Conservation (phyloP, 441 rosid genomes). For the Populus tomentosa region DNA sequence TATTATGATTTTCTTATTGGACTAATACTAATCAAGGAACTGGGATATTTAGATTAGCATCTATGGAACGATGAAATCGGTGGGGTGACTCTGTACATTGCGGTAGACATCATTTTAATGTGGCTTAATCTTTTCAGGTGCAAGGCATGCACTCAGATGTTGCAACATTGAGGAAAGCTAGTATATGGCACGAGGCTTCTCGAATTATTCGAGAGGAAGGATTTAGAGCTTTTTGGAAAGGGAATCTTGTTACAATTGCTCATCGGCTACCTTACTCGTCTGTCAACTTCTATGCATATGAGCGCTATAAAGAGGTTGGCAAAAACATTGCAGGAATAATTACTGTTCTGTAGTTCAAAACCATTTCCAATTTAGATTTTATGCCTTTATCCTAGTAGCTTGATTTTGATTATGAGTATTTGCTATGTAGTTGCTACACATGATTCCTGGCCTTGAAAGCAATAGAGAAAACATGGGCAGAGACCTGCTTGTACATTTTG, state of each 20-base stretch:
- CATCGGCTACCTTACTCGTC: slow-evolving; percentile 90
- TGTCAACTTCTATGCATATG: slow-evolving; percentile 80
- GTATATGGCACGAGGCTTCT: slow-evolving; percentile 88
- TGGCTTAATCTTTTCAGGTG: slow-evolving; percentile 37
- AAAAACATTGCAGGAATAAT: neutral
- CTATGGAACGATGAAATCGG: neutral
- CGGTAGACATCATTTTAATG: neutral
- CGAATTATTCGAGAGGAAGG: slow-evolving; percentile 87
- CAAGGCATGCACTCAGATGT: slow-evolving; percentile 92
- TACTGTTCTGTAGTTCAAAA: neutral
- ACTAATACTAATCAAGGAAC: neutral
- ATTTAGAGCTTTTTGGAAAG: slow-evolving; percentile 83
- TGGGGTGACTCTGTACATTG: neutral
- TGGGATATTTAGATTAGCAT: neutral
- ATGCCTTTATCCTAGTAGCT: neutral
- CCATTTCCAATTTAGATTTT: neutral
- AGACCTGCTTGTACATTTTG: slow-evolving; percentile 61
- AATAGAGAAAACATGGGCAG: slow-evolving; percentile 47
- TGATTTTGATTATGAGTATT: slow-evolving; percentile 9
- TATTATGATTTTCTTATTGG: too few relatives aligned
- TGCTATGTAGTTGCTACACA: slow-evolving; percentile 56
- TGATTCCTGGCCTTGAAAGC: slow-evolving; percentile 49
- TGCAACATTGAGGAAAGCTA: slow-evolving; percentile 58
- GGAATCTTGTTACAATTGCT: too few relatives aligned
- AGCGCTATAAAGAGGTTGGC: slow-evolving; percentile 69